A percentile compares a stretch with the other conserved stretches of the same genome.
These are phyloP conservation scores for Tricholoma saponaceum DNA, from an alignment of 768 basidiomycete genomes.

Conservation along the genomic window DNA sequence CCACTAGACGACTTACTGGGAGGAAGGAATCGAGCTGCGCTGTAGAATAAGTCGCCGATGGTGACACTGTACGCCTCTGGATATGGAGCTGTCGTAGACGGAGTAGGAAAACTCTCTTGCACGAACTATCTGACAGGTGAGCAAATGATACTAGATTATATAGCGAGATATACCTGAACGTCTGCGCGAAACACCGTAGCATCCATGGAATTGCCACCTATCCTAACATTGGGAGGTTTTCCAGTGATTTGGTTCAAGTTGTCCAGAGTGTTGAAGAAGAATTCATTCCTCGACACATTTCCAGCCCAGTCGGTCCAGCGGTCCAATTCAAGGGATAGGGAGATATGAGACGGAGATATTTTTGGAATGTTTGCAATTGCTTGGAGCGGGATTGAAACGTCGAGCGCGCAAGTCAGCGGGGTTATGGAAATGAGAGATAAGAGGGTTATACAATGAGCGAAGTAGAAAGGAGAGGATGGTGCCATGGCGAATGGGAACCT, in stretches of 20 bases:
- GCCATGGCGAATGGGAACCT: not conserved
- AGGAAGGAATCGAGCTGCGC: constrained; percentile 18
- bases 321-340: constrained; percentile 69
- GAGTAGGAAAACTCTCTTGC: constrained; percentile 46
- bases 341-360: constrained; percentile 46
- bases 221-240: constrained; percentile 50
- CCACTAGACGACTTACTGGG: constrained; percentile 7
- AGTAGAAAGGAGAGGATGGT: not conserved
- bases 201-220: constrained; percentile 57
- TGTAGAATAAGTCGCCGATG: constrained; percentile 56
- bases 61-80: constrained; percentile 62
- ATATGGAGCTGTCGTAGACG: constrained; percentile 50
- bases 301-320: constrained; percentile 70
- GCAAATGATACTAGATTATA: not conserved
- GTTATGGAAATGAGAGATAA: not conserved
- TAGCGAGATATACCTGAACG: constrained; percentile 31
- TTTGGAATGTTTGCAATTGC: constrained; percentile 30
- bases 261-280: constrained; percentile 56
- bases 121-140: constrained; percentile 31
- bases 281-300: constrained; percentile 44
- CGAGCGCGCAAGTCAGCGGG: constrained; percentile 2
- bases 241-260: constrained; percentile 53
- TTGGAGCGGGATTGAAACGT: constrained; percentile 35
- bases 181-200: constrained; percentile 51
- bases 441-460: not conserved